These are phyloP conservation scores for Darksidea phi DNA, from an alignment of 495 filamentous ascomycete species.

Conservation along the genomic window DNA sequence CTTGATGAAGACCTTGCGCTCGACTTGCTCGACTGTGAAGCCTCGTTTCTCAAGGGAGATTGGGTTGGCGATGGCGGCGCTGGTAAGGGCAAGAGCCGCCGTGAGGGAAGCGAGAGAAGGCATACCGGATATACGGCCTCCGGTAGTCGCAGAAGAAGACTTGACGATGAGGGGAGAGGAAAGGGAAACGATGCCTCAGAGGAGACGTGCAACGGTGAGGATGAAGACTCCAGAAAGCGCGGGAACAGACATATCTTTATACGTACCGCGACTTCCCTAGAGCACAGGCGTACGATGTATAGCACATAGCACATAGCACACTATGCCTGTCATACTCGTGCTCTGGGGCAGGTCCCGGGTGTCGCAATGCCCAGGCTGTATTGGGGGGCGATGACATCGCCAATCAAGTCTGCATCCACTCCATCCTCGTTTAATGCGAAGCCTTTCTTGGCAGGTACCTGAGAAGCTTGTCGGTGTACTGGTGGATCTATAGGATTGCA, in stretches of 20 bases:
- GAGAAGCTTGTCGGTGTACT: constrained; percentile 7
- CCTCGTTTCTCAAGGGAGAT: constrained; percentile 29
- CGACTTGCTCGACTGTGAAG: constrained; percentile 32
- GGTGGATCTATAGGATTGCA: background rate
- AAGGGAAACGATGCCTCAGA: constrained; percentile 3
- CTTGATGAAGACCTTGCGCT: constrained; percentile 14
- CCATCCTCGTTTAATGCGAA: background rate
- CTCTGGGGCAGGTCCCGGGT: background rate
- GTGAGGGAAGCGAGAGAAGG: constrained; percentile 27
- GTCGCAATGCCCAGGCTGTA: background rate
- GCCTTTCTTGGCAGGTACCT: constrained; percentile 21
- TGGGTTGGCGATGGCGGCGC: constrained; percentile 24
- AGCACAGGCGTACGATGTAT: background rate
- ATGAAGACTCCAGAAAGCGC: background rate
- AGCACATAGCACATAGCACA: too few relatives aligned
- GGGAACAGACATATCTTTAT: constrained; percentile 1
- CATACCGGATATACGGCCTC: constrained; percentile 21
- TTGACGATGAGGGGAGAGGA: constrained; percentile 4
- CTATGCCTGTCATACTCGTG: too few relatives aligned
- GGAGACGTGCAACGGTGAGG: constrained; percentile 4
- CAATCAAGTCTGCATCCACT: background rate
- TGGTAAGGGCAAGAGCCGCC: constrained; percentile 19
- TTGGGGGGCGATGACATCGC: background rate
- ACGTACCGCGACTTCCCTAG: background rate
- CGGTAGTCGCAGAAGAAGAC: background rate